A percentile compares a stretch with the other conserved stretches of the same genome.
These are phyloP conservation scores for Trypanosoma rangeli DNA, from an alignment of 208 protist species.

Conservation along the genomic window DNA sequence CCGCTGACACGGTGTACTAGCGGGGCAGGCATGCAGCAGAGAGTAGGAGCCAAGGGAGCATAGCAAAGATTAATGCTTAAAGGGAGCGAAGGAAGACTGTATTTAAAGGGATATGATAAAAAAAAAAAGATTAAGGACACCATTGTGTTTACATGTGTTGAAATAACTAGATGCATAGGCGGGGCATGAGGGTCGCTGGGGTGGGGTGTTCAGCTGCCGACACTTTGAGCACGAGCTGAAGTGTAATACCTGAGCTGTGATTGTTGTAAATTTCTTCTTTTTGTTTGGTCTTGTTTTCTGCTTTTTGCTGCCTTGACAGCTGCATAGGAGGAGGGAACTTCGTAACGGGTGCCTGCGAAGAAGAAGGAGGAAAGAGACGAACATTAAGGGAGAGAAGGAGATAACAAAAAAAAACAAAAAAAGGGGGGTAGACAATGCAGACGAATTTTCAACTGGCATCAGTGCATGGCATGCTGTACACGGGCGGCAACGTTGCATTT, in stretches of 20 bases:
- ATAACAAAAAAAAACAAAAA: conserved; percentile 15
- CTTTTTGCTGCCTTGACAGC: neutral
- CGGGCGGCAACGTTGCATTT: conserved; percentile 88
- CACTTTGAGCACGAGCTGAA: neutral
- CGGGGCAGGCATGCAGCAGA: too few species aligned
- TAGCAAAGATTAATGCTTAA: neutral
- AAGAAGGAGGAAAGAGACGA: neutral
- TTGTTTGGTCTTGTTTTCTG: neutral
- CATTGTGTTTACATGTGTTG: neutral
- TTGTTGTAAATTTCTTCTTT: neutral
- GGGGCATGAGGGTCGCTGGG: too few species aligned
- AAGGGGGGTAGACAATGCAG: conserved; percentile 43
- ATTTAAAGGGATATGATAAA: neutral
- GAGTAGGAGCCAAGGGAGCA: neutral
- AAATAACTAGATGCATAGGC: too few species aligned
- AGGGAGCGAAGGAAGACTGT: neutral
- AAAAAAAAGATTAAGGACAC: neutral
- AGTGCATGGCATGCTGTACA: conserved; percentile 93
- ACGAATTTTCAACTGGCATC: conserved; percentile 85
- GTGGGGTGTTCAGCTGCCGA: neutral
- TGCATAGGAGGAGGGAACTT: neutral
- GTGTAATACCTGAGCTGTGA: neutral
- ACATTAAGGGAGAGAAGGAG: conserved; percentile 6
- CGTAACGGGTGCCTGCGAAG: neutral
- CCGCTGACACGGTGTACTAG: conserved; percentile 76